These are phyloP conservation scores for Pyrenophora tritici-repentis DNA, from an alignment of 2,329 filamentous ascomycete genomes.

Conservation along the genomic window DNA sequence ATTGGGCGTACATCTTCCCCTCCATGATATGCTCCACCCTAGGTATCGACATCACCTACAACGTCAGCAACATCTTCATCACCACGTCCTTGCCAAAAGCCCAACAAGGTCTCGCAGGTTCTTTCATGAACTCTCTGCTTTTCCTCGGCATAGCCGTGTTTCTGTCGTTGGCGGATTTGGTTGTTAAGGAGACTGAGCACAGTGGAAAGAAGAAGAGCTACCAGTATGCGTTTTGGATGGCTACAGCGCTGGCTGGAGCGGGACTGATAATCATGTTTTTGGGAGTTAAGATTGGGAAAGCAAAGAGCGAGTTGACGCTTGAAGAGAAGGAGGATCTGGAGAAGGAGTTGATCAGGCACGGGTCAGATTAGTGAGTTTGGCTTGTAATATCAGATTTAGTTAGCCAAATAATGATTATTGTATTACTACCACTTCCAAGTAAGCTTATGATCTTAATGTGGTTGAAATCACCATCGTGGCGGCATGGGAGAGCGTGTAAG, in stretches of 20 bases:
- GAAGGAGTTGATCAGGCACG: slow-evolving; percentile 32
- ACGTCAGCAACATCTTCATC: slow-evolving; percentile 47
- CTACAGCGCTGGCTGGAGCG: slow-evolving; percentile 33
- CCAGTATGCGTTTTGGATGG: slow-evolving; percentile 47
- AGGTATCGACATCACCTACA: slow-evolving; percentile 47
- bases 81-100: slow-evolving; percentile 42
- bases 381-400: too few species aligned
- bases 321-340: slow-evolving; percentile 42
- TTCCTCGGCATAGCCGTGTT: slow-evolving; percentile 47
- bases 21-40: slow-evolving; percentile 52
- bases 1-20: slow-evolving; percentile 48
- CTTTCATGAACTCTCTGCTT: slow-evolving; percentile 44
- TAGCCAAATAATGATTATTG: too few species aligned
- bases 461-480: too few species aligned
- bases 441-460: too few species aligned
- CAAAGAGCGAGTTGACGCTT: slow-evolving; percentile 41
- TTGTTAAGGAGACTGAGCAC: slow-evolving; percentile 40
- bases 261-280: slow-evolving; percentile 44
- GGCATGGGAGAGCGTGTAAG: too few species aligned
- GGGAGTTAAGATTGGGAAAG: slow-evolving; percentile 47
- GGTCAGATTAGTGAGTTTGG: slow-evolving; percentile 4
- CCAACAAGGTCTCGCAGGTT: slow-evolving; percentile 44
- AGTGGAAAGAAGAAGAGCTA: slow-evolving; percentile 41
- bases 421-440: too few species aligned
- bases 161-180: slow-evolving; percentile 44